Evolutionary conservation across 1,284 basidiomycete species (phyloP).

Genomic region (Malassezia globosa): DNA sequence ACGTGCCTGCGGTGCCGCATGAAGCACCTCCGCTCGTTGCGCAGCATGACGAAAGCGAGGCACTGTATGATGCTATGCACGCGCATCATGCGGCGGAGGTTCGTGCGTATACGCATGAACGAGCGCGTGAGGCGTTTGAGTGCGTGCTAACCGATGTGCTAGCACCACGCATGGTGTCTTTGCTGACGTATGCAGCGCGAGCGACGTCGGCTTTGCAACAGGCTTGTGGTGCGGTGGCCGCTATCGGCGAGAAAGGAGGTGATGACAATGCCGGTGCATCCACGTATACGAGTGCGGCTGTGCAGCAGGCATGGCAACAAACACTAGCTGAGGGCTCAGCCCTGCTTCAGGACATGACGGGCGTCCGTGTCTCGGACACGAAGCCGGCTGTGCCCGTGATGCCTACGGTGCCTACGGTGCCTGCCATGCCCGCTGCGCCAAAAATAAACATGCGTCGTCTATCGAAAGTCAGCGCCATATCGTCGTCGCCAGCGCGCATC

Average conservation of each 20-base stretch:
- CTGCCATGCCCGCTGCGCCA: too few relatives aligned
- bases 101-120: background rate
- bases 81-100: slow-evolving; percentile 1
- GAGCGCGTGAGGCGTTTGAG: background rate
- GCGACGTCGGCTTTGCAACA: slow-evolving; percentile 1
- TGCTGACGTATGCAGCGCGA: background rate
- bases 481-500: background rate
- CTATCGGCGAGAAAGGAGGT: too few relatives aligned
- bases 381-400: too few relatives aligned
- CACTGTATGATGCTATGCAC: slow-evolving; percentile 4
- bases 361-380: background rate
- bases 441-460: too few relatives aligned
- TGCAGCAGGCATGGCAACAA: background rate
- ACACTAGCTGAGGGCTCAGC: background rate
- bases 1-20: background rate
- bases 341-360: background rate
- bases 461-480: slow-evolving; percentile 1
- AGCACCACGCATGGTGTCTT: slow-evolving; percentile 1
- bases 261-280: too few relatives aligned
- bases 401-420: too few relatives aligned
- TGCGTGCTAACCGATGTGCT: background rate
- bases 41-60: background rate
- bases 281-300: too few relatives aligned
- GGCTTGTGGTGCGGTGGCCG: background rate
- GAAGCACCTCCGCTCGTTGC: background rate